Evolutionary conservation across 1,284 basidiomycete genomes (phyloP).

Genomic region (Microbotryomycetes sp.): DNA sequence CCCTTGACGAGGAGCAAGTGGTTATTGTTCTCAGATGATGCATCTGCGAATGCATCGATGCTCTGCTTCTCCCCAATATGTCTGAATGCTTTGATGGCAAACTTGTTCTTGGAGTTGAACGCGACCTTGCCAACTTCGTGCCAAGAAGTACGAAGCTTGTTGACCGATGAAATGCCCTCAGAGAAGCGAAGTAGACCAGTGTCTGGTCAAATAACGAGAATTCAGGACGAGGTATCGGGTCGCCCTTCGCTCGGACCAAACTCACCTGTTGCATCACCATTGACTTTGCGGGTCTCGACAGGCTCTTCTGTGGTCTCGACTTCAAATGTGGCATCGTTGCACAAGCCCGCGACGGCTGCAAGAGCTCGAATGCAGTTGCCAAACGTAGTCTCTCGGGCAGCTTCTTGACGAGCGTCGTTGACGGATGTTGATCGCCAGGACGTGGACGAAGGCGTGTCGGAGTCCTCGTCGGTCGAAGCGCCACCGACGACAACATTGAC

Average conservation of each 20-base stretch:
- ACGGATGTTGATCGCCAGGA: slow-evolving; percentile 39
- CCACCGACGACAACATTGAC: slow-evolving; percentile 37
- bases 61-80: not conserved
- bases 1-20: slow-evolving; percentile 43
- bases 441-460: slow-evolving; percentile 41
- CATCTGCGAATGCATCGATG: not conserved
- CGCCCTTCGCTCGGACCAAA: not conserved
- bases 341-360: slow-evolving; percentile 52
- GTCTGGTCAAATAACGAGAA: not conserved
- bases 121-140: slow-evolving; percentile 6
- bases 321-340: slow-evolving; percentile 58
- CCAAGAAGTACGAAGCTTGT: not conserved
- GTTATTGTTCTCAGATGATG: not conserved
- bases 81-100: slow-evolving; percentile 19
- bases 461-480: not conserved
- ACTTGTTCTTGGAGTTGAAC: slow-evolving; percentile 23
- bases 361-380: slow-evolving; percentile 42
- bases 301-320: slow-evolving; percentile 44
- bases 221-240: not conserved
- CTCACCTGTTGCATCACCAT: slow-evolving; percentile 49
- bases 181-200: slow-evolving; percentile 19
- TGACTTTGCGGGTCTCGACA: slow-evolving; percentile 48
- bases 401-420: slow-evolving; percentile 23
- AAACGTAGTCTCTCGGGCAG: slow-evolving; percentile 14
- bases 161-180: not conserved